Base-by-base conservation (phyloP, 495 filamentous ascomycete species). In the Hypoxylon fuscum region DNA sequence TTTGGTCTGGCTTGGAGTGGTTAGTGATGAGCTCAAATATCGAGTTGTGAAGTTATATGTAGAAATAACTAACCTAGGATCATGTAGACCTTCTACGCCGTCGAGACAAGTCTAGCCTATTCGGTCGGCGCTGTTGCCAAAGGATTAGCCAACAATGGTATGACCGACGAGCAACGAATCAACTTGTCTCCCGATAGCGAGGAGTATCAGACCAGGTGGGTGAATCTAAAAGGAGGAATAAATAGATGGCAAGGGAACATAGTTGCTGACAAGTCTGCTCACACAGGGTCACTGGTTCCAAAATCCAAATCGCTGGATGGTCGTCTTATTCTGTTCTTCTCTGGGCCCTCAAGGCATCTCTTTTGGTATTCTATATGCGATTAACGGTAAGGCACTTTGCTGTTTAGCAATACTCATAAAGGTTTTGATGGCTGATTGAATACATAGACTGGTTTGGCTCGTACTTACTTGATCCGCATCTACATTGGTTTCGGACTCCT, bases 71-170 rank as follows among this genome's bases (percentile, higher is more conserved):
- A 47, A 68, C 53, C 14, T 29, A 6, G 14, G 32, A 25, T 21
- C 10, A 14, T 14, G 27, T 48, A 77, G 74, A 32, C 71, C 14
- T 55, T 77, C 27, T 80, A 80, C 49, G 62, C 72, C 3, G 56
- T 70, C 8, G 72, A 78, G 66, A 69, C 72, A 0, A 66, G 68
- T 20, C 62, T 77, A 9, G 75, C 74, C 1, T 78, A 77, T 22
- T 64, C 64, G 5, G 72, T 76, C 22, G 77, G 72, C 17, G 64
- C 69, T 49, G 76, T 76, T 58, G 85, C 78, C 44, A 67, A 75
- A 15, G 85, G 85, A 1, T 75, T 88, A 23, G 84, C 85, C 23
- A 88, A 88, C 66, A 87, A 85, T 67, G 62, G 79, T 59, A 86
- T 88, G 83, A 84, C 84, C 3, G 78, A 82, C 32, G 77, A 76